A percentile compares a stretch with the other conserved stretches of the same genome.
Conservation (phyloP, 1,284 basidiomycete genomes). For the Cryptococcus sp. region DNA sequence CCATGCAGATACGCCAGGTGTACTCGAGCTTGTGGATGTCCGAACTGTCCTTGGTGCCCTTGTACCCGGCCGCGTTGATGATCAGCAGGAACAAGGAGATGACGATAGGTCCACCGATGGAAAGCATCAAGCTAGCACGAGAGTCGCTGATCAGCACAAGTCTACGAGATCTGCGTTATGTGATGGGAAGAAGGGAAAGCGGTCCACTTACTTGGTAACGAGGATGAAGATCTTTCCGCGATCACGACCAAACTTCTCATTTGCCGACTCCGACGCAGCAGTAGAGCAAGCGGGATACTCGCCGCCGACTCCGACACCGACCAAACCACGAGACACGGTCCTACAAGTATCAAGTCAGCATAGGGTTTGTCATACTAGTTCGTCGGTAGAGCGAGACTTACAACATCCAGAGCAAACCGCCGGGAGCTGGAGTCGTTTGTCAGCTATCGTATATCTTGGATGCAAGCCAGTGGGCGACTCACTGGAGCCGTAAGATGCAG, state of each 20-base stretch:
- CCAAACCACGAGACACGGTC: constrained; percentile 69
- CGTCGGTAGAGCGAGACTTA: background rate
- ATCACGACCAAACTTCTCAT: constrained; percentile 64
- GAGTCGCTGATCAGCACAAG: background rate
- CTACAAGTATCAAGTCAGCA: constrained; percentile 38
- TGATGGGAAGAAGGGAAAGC: background rate
- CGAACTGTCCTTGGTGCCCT: constrained; percentile 56
- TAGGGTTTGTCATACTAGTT: background rate
- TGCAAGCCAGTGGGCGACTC: constrained; percentile 4
- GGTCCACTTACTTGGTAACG: constrained; percentile 62
- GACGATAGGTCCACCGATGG: constrained; percentile 68
- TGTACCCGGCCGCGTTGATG: constrained; percentile 49
- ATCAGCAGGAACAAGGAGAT: constrained; percentile 72
- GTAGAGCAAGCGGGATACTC: constrained; percentile 75
- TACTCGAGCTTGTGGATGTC: constrained; percentile 66
- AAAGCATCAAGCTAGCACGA: constrained; percentile 34
- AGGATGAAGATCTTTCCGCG: constrained; percentile 74
- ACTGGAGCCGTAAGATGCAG: constrained; percentile 65
- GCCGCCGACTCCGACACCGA: constrained; percentile 72
- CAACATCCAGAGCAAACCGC: constrained; percentile 70
- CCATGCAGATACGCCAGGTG: constrained; percentile 76
- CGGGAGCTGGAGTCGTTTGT: constrained; percentile 13
- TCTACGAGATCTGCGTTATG: background rate
- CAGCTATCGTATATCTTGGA: background rate
- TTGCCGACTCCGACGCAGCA: constrained; percentile 69